Evolutionary conservation across 208 protist genomes (phyloP), one percentile per base, ranked within the genome.

Genomic region (Trypanosoma rangeli): DNA sequence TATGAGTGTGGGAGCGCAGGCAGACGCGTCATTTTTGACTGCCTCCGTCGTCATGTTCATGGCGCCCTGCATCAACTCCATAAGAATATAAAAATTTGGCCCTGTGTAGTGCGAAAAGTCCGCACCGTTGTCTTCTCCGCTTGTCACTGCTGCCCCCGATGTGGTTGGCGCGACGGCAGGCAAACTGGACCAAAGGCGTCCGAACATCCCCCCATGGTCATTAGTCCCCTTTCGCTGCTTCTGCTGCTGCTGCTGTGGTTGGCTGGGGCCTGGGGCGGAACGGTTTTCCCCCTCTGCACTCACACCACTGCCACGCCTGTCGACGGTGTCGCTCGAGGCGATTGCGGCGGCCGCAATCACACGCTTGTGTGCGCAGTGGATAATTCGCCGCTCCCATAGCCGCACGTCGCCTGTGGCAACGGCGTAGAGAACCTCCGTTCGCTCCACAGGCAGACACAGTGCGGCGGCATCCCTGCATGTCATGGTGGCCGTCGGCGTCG

Each of bases 341-440:
- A n/a, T 33, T 0, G 48, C 16, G 12, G 44, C 22, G 20, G 44
- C 33, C 9, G 24, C 57, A 3, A 1, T 3, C 9, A 64, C 13
- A 0, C 33, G 44, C 18, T 16, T 33, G 31, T 1, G 56, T 31
- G 66, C 66, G 26, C 18, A 58, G 1, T 28, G 39, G 16, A 71
- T 4, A 24, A 71, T 24, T 46, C 56, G 66, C 24, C 54, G 24
- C 57, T 71, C 66, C 66, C 66, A 71, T 31, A 49, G 31, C 13
- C 39, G 39, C 48, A 62, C 42, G 48, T 64, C 46, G n/a, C 66
- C 66, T 1, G 56, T 71, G 18, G 56, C 66, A 64, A 71, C 13
- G 31, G 66, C 66, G 39, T 52, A 54, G 42, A 71, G 42, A 20
- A 71, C 66, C n/a, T 71, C 66, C n/a, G 35, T 29, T 0, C 66